Conservation (phyloP, 129 eudicot genomes). For the Rutidosis leptorrhynchoides region DNA sequence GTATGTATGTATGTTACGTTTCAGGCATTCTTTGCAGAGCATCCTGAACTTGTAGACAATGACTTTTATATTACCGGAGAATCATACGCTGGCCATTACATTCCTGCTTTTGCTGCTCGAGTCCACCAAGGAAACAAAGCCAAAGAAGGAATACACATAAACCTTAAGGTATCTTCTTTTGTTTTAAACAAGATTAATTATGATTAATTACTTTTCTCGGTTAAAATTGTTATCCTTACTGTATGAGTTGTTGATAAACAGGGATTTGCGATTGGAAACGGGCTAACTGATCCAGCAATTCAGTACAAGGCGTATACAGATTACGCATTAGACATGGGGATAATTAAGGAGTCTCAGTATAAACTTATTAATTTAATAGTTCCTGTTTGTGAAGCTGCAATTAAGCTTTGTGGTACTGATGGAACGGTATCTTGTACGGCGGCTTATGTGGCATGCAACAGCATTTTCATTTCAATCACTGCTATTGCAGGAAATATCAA, state of each 20-base stretch:
- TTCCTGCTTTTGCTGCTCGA: slow-evolving; percentile 82
- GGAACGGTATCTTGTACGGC: slow-evolving; percentile 49
- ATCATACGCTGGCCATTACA: slow-evolving; percentile 92
- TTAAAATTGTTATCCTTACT: slow-evolving; percentile 1
- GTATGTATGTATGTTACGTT: too few relatives aligned
- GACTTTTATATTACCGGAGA: slow-evolving; percentile 89
- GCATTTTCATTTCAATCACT: slow-evolving; percentile 47
- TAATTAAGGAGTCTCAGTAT: slow-evolving; percentile 48
- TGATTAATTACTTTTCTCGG: neutral
- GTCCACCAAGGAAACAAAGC: slow-evolving; percentile 75
- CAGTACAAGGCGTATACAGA: slow-evolving; percentile 78
- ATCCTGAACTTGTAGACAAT: slow-evolving; percentile 59
- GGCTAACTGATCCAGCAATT: slow-evolving; percentile 73
- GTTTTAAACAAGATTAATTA: neutral
- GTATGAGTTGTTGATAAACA: slow-evolving; percentile 27
- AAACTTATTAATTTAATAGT: slow-evolving; percentile 35
- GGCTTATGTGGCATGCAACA: slow-evolving; percentile 51
- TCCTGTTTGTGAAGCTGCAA: slow-evolving; percentile 58
- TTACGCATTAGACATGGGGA: slow-evolving; percentile 62
- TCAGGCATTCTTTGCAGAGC: slow-evolving; percentile 73
- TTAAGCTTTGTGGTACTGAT: slow-evolving; percentile 69
- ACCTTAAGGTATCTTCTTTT: slow-evolving; percentile 48
- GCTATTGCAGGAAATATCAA: slow-evolving; percentile 38
- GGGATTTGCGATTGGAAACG: slow-evolving; percentile 94
- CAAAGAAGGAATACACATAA: slow-evolving; percentile 71